Evolutionary conservation across 495 filamentous ascomycete genomes (phyloP), one percentile per base, ranked within the genome.

Genomic region (Xylaria telfairii): DNA sequence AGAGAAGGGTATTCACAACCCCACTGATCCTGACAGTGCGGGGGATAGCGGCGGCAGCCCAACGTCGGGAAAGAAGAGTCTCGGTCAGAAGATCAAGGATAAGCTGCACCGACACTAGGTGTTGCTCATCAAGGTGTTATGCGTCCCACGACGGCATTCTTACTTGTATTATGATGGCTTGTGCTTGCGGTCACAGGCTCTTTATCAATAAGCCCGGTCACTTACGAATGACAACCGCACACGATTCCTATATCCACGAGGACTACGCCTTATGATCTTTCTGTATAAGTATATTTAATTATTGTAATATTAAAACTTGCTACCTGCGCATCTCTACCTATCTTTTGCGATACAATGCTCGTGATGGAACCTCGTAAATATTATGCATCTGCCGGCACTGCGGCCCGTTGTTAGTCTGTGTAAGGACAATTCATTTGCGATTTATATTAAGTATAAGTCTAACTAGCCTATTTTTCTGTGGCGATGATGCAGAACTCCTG

Each of bases 1-100:
- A 63, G 69, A 80, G 61, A 84, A 83, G 67, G 83, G 82, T 15
- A 70, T 86, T 5, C 79, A 81, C 41, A 61, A 62, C 32, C 26
- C 67, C 13, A 44, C 19, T 78, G 21, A 72, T 78, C 47, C 72
- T 73, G 3, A 53, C 72, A 12, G 76, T 76, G 0, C 78, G 75
- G n/a, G 76, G 77, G 34, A 60, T 6, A 41, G 79, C 12, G 53
- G 67, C 53, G 37, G 54, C 24, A 65, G 53, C 46, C 51, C 62
- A 1, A 47, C 44, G 13, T 68, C 47, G 30, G 57, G 46, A 46
- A 79, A 77, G 72, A 77, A 74, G 72, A 76, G 74, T 56, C 46
- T 79, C 44, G 74, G 73, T 26, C 68, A 77, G 65, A 79, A 79
- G 72, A 74, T 79, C 65, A 79, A 79, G 72, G 69, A 79, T 21